Base-by-base conservation (phyloP, 352 stramenopile genomes). In the Aphanomyces astaci region DNA sequence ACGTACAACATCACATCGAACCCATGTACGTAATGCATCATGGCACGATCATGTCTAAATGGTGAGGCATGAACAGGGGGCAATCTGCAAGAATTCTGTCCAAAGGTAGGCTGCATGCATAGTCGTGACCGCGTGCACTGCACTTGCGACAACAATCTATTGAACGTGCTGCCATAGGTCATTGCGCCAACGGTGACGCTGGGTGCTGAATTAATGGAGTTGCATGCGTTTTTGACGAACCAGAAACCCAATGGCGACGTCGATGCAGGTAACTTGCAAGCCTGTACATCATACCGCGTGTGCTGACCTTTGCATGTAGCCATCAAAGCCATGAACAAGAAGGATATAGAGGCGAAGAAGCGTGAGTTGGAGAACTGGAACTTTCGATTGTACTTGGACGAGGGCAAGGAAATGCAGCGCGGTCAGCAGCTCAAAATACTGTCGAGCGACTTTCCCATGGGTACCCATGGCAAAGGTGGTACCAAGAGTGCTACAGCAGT, bases 351-450 rank as follows among this genome's bases (percentile, higher is more conserved):
- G 5, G 71, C 72, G 51, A 86, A 86, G 62, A 79, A 87, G 45
- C 80, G 84, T n/a, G 84, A 90, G 69, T 80, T 92, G 9, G 79
- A 89, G 67, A 92, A 92, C 66, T 87, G 79, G 76, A 90, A 92
- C 67, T 92, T 92, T 63, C 74, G 81, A 3, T 77, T 92, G 13
- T 89, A 92, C 62, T 76, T 89, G 24, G 84, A 92, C 25, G 84
- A 92, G 85, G 79, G 62, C 5, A 28, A 45, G 7, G 62, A 68
- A 43, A 68, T 68, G 43, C 62, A 59, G 11, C 28, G 43, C 13
- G 62, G 62, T 15, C 62, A 65, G 56, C 32, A 65, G 36, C 56
- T 65, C n/a, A 32, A 65, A n/a, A 39, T 65, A 19, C 36, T 65
- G 7, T 53, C 56, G 22, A 25, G 17, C 2, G 51, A 59, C 1